phyloP scores from a whole-genome alignment of 352 stramenopile species.

The Globisporangium heterothallicum region DNA sequence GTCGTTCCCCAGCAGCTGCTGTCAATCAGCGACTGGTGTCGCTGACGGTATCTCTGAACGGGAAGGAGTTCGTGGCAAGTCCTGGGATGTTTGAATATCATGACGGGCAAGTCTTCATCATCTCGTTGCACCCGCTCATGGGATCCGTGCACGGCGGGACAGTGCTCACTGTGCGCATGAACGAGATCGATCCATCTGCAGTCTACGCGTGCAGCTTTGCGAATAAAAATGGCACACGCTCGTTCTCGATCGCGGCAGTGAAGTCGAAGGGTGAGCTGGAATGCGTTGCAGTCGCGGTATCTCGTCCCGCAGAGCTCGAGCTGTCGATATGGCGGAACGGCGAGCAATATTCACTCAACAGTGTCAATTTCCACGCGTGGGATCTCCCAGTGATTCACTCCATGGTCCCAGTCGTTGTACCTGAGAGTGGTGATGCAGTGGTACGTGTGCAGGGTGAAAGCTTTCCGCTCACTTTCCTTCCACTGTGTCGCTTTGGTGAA shows the following conservation, averaged over 20 bases:
- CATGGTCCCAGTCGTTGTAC: slow-evolving; percentile 15
- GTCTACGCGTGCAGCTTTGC: slow-evolving; percentile 28
- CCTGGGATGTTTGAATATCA: slow-evolving; percentile 22
- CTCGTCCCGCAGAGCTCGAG: slow-evolving; percentile 4
- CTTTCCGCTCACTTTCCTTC: slow-evolving; percentile 9
- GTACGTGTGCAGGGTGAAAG: slow-evolving; percentile 19
- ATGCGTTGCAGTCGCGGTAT: slow-evolving; percentile 6
- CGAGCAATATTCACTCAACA: slow-evolving; percentile 25
- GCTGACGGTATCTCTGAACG: slow-evolving; percentile 22
- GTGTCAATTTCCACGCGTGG: slow-evolving; percentile 20
- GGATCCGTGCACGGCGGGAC: slow-evolving; percentile 18
- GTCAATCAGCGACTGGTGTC: slow-evolving; percentile 5
- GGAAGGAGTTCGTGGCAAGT: slow-evolving; percentile 17
- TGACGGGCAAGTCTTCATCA: slow-evolving; percentile 12
- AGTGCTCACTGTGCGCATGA: slow-evolving; percentile 15
- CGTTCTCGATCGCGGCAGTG: slow-evolving; percentile 13
- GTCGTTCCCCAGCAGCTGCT: slow-evolving; percentile 7
- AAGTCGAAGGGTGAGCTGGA: slow-evolving; percentile 2
- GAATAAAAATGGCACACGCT: background rate
- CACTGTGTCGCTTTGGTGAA: slow-evolving; percentile 21
- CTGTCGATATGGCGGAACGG: slow-evolving; percentile 33
- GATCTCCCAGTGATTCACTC: slow-evolving; percentile 8
- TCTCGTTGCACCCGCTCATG: slow-evolving; percentile 21
- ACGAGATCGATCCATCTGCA: slow-evolving; percentile 5
- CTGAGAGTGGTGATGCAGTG: slow-evolving; percentile 10